Evolutionary conservation across 306 rosid genomes (phyloP).

Genomic region (Pterocarpus santalinus): DNA sequence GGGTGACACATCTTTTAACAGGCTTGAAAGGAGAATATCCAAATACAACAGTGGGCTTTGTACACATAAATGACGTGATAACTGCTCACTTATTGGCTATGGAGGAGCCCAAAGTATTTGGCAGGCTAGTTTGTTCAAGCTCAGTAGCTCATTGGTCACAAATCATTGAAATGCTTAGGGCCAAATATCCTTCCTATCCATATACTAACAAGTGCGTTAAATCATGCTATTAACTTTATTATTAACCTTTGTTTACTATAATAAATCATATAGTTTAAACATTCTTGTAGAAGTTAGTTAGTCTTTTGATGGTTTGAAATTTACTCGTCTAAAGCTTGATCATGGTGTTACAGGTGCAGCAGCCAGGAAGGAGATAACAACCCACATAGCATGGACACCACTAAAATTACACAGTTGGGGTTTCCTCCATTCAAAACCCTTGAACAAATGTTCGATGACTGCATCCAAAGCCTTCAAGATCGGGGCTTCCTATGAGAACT

Average conservation of each 20-base stretch:
- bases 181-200: constrained; percentile 76
- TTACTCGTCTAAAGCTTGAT: not conserved
- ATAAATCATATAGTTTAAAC: not conserved
- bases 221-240: not conserved
- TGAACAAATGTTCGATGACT: constrained; percentile 80
- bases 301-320: not conserved
- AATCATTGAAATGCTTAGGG: constrained; percentile 72
- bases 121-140: constrained; percentile 86
- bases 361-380: constrained; percentile 66
- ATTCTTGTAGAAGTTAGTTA: not conserved
- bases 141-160: constrained; percentile 82
- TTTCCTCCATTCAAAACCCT: constrained; percentile 73
- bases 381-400: constrained; percentile 76
- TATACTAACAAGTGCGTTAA: constrained; percentile 64
- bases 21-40: constrained; percentile 78
- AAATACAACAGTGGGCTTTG: constrained; percentile 77
- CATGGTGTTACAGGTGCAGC: constrained; percentile 60
- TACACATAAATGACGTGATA: constrained; percentile 84
- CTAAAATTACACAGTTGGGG: constrained; percentile 71
- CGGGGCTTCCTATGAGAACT: constrained; percentile 59
- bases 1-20: constrained; percentile 8
- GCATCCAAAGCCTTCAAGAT: constrained; percentile 78
- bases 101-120: constrained; percentile 67
- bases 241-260: not conserved
- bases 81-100: constrained; percentile 82